Percentiles rank a stretch among this genome's conserved stretches.
Conservation (phyloP, 768 basidiomycete genomes). For the Tulasnella sp. region DNA sequence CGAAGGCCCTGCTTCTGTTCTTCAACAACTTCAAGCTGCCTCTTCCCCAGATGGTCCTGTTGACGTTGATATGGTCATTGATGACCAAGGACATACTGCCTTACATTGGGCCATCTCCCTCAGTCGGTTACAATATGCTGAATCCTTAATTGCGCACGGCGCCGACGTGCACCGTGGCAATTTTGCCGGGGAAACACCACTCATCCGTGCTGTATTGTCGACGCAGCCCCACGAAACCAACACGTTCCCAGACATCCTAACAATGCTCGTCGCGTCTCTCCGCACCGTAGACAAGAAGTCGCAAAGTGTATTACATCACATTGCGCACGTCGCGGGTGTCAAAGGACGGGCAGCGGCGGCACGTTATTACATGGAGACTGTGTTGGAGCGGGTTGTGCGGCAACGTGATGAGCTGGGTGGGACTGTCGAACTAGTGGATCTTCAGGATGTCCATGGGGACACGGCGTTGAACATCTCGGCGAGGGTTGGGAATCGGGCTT, state of each 20-base stretch:
- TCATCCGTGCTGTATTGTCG: slow-evolving; percentile 83
- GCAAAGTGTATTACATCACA: slow-evolving; percentile 83
- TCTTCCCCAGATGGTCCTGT: slow-evolving; percentile 12
- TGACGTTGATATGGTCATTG: slow-evolving; percentile 79
- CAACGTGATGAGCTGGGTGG: slow-evolving; percentile 42
- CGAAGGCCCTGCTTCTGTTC: not conserved
- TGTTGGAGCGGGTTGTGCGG: slow-evolving; percentile 76
- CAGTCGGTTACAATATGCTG: slow-evolving; percentile 53
- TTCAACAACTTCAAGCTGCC: slow-evolving; percentile 3
- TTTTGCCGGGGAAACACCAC: slow-evolving; percentile 84
- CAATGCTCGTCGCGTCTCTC: slow-evolving; percentile 56
- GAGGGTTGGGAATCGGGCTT: slow-evolving; percentile 74
- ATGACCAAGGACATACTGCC: slow-evolving; percentile 89
- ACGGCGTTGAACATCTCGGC: slow-evolving; percentile 94
- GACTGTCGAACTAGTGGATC: slow-evolving; percentile 71
- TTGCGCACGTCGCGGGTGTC: slow-evolving; percentile 80
- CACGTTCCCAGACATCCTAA: slow-evolving; percentile 54
- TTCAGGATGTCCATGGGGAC: slow-evolving; percentile 92
- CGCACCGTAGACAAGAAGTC: slow-evolving; percentile 79
- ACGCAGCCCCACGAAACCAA: slow-evolving; percentile 75
- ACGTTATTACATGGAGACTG: slow-evolving; percentile 81
- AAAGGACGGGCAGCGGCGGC: slow-evolving; percentile 76
- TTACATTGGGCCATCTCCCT: slow-evolving; percentile 87
- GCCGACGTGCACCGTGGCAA: slow-evolving; percentile 89
- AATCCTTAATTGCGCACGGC: slow-evolving; percentile 58